Evolutionary conservation across 78 protist species (phyloP).

Genomic region (slime mould (Dictyostelium discoideum)): DNA sequence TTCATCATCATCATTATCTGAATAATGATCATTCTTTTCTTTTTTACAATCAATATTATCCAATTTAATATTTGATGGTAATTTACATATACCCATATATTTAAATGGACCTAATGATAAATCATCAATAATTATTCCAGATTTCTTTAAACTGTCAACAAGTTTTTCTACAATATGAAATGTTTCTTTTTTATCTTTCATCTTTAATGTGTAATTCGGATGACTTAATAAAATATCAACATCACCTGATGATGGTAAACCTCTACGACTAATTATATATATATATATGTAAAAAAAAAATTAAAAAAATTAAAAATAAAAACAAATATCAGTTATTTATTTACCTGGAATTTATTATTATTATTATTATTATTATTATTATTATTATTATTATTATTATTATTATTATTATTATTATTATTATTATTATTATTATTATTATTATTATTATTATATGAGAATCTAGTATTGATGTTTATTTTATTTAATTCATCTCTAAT

Average conservation of each 20-base stretch:
- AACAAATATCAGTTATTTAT: no score
- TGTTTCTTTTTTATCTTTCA: conserved; percentile 61
- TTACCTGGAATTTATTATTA: no score
- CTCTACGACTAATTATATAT: conserved; percentile 42
- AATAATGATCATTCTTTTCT: background rate
- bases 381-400: no score
- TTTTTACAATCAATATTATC: background rate
- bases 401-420: no score
- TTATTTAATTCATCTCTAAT: no score
- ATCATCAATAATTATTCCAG: conserved; percentile 36
- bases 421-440: no score
- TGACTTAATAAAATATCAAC: conserved; percentile 77
- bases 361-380: no score
- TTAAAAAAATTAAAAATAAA: background rate
- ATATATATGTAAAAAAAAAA: background rate
- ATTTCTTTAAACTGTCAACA: conserved; percentile 24
- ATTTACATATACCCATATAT: conserved; percentile 63
- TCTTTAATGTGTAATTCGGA: conserved; percentile 36
- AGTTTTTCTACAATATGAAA: conserved; percentile 39
- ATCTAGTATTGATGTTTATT: no score
- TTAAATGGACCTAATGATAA: conserved; percentile 58
- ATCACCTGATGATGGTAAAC: conserved; percentile 68
- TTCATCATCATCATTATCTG: background rate
- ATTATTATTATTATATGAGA: no score
- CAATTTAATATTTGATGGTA: background rate